phyloP scores from a whole-genome alignment of 2,329 filamentous ascomycete genomes.

The Exophiala sp. region DNA sequence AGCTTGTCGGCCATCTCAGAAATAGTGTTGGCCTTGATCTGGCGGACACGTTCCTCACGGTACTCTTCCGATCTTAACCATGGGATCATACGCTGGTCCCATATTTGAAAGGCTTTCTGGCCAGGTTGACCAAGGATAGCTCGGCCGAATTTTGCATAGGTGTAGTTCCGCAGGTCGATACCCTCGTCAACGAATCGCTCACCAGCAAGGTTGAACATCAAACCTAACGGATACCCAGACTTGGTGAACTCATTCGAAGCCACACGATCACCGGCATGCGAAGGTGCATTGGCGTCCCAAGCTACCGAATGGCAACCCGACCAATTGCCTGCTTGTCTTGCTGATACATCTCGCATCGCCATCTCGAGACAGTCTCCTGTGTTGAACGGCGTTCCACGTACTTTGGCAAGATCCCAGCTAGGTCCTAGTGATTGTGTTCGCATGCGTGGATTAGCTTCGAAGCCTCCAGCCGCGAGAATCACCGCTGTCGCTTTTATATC shows the following conservation, averaged over 20 bases:
- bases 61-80: constrained; percentile 64
- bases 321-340: constrained; percentile 57
- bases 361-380: constrained; percentile 57
- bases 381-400: constrained; percentile 64
- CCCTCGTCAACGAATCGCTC: constrained; percentile 65
- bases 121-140: constrained; percentile 60
- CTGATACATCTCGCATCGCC: constrained; percentile 46
- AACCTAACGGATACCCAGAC: constrained; percentile 63
- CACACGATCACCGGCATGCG: constrained; percentile 54
- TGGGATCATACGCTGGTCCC: constrained; percentile 52
- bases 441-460: constrained; percentile 59
- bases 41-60: constrained; percentile 54
- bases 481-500: constrained; percentile 28
- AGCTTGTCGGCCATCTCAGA: constrained; percentile 56
- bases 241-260: constrained; percentile 67
- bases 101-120: constrained; percentile 61
- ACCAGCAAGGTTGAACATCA: constrained; percentile 61
- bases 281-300: constrained; percentile 62
- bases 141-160: constrained; percentile 63
- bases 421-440: constrained; percentile 55
- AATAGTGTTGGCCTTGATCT: constrained; percentile 50
- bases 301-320: constrained; percentile 63
- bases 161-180: constrained; percentile 62
- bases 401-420: constrained; percentile 60
- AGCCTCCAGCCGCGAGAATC: constrained; percentile 60